Percentiles rank a stretch among this genome's conserved stretches.
Conservation (phyloP, 139 green algal genomes). For the Parachlorella kessleri region DNA sequence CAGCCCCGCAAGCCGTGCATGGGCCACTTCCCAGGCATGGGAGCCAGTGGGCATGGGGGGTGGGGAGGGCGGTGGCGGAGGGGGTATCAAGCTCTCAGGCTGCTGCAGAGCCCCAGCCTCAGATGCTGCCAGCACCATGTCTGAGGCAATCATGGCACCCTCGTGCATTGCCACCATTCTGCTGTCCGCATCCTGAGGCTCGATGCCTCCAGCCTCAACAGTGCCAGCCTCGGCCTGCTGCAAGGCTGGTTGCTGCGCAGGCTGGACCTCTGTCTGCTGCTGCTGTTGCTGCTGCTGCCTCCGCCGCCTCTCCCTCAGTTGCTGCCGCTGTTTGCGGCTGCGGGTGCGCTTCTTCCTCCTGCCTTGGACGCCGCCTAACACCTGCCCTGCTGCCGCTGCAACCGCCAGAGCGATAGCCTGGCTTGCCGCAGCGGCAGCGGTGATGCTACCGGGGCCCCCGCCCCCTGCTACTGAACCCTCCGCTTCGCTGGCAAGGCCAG, state of each 20-base stretch:
- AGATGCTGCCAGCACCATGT: too few species aligned
- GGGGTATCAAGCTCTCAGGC: too few species aligned
- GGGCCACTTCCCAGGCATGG: too few species aligned
- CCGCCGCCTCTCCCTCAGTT: not conserved
- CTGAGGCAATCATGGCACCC: too few species aligned
- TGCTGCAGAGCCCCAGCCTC: too few species aligned
- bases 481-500: not conserved
- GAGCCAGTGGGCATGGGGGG: too few species aligned
- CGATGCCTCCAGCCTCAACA: too few species aligned
- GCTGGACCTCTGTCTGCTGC: not conserved
- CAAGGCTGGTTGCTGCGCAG: not conserved
- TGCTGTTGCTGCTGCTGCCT: not conserved
- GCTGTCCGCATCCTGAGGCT: too few species aligned
- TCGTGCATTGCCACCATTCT: too few species aligned
- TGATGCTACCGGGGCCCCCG: not conserved
- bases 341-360: not conserved
- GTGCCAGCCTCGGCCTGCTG: too few species aligned
- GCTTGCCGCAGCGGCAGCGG: slow-evolving; percentile 5
- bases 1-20: too few species aligned
- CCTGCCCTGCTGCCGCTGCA: slow-evolving; percentile 2
- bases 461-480: not conserved
- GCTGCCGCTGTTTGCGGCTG: slow-evolving; percentile 25
- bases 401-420: not conserved
- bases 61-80: too few species aligned
- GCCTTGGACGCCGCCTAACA: slow-evolving; percentile 7